phyloP scores from a whole-genome alignment of 2,329 filamentous ascomycete species.

The Colletotrichum costaricense region DNA sequence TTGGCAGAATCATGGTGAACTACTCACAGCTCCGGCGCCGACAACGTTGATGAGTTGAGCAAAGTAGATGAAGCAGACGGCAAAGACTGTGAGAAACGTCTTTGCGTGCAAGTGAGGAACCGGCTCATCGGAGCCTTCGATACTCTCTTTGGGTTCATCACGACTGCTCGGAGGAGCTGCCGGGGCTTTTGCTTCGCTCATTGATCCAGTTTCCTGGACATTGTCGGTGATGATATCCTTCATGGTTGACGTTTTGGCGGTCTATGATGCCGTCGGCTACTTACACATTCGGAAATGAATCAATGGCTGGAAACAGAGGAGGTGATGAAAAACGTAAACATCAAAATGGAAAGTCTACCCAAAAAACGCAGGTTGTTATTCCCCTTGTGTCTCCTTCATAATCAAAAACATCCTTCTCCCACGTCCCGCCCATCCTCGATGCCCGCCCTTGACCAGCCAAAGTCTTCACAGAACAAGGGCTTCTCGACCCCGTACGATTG shows the following conservation, averaged over 20 bases:
- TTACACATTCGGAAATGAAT: neutral
- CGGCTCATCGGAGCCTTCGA: neutral
- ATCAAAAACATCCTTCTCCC: neutral
- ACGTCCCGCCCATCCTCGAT: neutral
- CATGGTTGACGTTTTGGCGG: neutral
- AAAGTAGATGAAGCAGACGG: slow-evolving; percentile 50
- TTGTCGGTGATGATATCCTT: neutral
- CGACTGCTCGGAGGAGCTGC: neutral
- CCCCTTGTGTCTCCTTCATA: neutral
- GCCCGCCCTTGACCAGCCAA: neutral
- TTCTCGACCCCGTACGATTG: neutral
- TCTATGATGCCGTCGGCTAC: neutral
- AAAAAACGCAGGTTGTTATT: neutral
- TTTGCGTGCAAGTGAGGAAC: slow-evolving; percentile 43
- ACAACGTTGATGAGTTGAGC: slow-evolving; percentile 48
- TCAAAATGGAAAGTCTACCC: neutral
- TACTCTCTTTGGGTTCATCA: neutral
- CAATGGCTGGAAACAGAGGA: neutral
- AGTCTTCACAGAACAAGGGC: neutral
- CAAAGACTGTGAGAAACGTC: slow-evolving; percentile 48
- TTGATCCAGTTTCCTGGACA: neutral
- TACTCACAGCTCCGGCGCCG: slow-evolving; percentile 47
- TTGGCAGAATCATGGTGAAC: no score
- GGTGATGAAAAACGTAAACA: neutral
- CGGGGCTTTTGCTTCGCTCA: neutral